Conservation (phyloP, 768 basidiomycete species). For the Pleurotus eryngii region DNA sequence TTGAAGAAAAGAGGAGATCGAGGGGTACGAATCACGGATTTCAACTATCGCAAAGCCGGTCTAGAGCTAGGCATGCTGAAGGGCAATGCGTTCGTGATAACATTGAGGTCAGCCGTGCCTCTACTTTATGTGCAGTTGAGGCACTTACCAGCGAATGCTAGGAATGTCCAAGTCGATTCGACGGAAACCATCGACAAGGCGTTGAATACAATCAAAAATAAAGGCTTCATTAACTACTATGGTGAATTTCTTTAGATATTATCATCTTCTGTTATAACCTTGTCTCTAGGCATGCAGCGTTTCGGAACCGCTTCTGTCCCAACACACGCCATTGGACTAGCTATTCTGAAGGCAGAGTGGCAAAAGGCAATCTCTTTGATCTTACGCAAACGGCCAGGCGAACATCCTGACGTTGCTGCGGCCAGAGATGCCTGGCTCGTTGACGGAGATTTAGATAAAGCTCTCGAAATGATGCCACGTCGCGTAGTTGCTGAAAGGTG, state of each 20-base stretch:
- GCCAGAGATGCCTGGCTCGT: constrained; percentile 89
- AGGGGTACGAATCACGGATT: constrained; percentile 83
- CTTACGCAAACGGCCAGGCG: constrained; percentile 79
- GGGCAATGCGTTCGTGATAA: constrained; percentile 94
- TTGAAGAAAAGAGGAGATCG: constrained; percentile 78
- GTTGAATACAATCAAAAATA: constrained; percentile 71
- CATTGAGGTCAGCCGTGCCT: constrained; percentile 62
- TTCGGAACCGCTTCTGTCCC: constrained; percentile 97
- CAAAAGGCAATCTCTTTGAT: constrained; percentile 81
- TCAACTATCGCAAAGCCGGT: constrained; percentile 77
- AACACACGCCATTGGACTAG: constrained; percentile 91
- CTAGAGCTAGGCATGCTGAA: constrained; percentile 95
- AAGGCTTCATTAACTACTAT: constrained; percentile 98
- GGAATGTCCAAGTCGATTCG: constrained; percentile 82
- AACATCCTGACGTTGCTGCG: constrained; percentile 85
- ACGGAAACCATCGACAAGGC: constrained; percentile 69
- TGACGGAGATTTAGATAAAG: constrained; percentile 75
- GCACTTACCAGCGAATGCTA: constrained; percentile 23
- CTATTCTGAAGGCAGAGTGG: constrained; percentile 89
- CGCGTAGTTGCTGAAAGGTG: constrained; percentile 92
- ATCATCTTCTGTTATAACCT: not conserved
- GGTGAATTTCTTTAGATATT: constrained; percentile 44
- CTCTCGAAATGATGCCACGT: constrained; percentile 82
- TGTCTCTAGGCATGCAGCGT: constrained; percentile 84
- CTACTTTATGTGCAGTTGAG: not conserved